A percentile compares a stretch with the other conserved stretches of the same genome.
These are phyloP conservation scores for Oenanthe sinensis DNA, from an alignment of 129 eudicot genomes.

Conservation along the genomic window DNA sequence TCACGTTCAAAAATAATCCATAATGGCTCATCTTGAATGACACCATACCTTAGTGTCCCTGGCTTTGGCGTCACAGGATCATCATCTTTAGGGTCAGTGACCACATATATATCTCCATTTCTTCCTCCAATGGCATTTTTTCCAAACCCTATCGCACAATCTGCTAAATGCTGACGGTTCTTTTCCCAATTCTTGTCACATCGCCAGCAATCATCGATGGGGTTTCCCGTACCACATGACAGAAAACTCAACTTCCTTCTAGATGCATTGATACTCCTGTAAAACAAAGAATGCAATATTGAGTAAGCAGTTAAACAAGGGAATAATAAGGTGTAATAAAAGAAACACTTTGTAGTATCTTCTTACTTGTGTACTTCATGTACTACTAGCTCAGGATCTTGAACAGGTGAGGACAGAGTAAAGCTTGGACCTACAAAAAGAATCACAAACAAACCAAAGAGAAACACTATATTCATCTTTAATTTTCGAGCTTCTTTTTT, in stretches of 20 bases:
- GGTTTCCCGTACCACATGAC: background rate
- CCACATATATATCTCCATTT: slow-evolving; percentile 71
- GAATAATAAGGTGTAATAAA: background rate
- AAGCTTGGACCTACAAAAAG: slow-evolving; percentile 1
- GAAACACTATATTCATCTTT: background rate
- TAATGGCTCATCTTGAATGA: slow-evolving; percentile 65
- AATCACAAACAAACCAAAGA: background rate
- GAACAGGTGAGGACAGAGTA: slow-evolving; percentile 2
- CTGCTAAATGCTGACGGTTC: slow-evolving; percentile 66
- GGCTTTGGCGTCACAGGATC: slow-evolving; percentile 72
- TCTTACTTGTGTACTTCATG: background rate
- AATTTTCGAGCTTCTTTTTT: background rate
- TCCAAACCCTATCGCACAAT: slow-evolving; percentile 84
- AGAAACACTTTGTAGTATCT: background rate
- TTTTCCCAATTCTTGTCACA: slow-evolving; percentile 66
- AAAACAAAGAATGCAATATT: background rate
- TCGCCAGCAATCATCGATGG: slow-evolving; percentile 33
- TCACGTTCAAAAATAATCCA: slow-evolving; percentile 84
- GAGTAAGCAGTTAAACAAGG: background rate
- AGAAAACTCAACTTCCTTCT: slow-evolving; percentile 3
- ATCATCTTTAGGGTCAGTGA: slow-evolving; percentile 57
- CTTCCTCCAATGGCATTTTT: slow-evolving; percentile 71
- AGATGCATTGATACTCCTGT: slow-evolving; percentile 4
- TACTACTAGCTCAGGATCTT: slow-evolving; percentile 5
- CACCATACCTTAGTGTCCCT: slow-evolving; percentile 64